Base-by-base conservation (phyloP, 2,329 filamentous ascomycete species). In the Monilinia fructicola region DNA sequence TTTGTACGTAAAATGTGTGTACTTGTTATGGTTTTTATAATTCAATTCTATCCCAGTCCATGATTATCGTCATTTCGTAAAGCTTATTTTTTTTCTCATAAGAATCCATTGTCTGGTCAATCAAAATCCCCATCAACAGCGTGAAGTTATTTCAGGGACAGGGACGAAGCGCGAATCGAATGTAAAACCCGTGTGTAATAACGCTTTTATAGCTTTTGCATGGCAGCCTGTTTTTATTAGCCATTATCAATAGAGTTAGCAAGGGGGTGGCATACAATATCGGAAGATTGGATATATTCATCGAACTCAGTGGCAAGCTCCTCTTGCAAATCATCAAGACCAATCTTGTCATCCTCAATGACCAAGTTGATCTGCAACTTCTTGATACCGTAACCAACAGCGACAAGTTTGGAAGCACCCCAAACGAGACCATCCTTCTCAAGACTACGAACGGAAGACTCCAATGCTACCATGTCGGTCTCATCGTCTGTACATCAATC, bases 301-400 rank as follows among this genome's bases (percentile, higher is more conserved):
- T 98, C 95, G 76, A 93, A 86, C 74, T 86, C 91, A 28, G 40
- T 42, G 40, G 87, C 86, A 76, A 98, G 96, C 84, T 91, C 77
- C 78, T 92, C 88, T 85, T 97, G 87, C 74, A 99, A 89, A 71
- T 97, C 94, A 74, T 90, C 87, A 72, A 91, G 80, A 73, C 91
- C 93, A 78, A 99, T 81, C 87, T 97, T 97, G 73, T 98, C 94
- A 79, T 99, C 95, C 85, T 98, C 95, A 72, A 98, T 84, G 75
- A 98, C 93, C 74, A 98, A 82, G 89, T 92, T 98, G 85, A 99
- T 96, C 87, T 98, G 94, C 71, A 99, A 89, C 88, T 98, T 98
- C 87, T 91, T 95, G 85, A 99, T 96, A 85, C 95, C 95, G 86
- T 92, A 99, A 77, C 93, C 94, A 76, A 99, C 89, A 73, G 93